phyloP scores from a whole-genome alignment of 1,284 basidiomycete species.

The Fomitopsis pinicola region DNA sequence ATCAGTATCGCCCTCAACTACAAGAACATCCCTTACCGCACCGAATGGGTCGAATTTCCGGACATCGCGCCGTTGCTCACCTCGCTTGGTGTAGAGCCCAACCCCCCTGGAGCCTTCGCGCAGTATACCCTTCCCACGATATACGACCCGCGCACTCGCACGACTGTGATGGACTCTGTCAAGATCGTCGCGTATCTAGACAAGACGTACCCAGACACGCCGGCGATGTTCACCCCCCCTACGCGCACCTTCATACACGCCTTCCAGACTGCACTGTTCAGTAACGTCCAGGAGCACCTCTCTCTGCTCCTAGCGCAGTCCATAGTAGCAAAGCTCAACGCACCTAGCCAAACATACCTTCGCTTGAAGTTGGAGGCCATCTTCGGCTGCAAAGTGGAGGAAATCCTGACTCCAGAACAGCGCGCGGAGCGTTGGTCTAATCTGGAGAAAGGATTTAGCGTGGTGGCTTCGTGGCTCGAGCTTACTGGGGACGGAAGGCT shows the following conservation, averaged over 20 bases:
- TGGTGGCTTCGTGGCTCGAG: slow-evolving; percentile 15
- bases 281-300: too few species aligned
- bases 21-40: slow-evolving; percentile 25
- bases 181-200: slow-evolving; percentile 32
- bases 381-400: slow-evolving; percentile 16
- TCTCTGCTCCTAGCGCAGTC: too few species aligned
- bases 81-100: not conserved
- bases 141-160: slow-evolving; percentile 22
- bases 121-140: slow-evolving; percentile 23
- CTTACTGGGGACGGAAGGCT: slow-evolving; percentile 10
- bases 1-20: slow-evolving; percentile 23
- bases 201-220: slow-evolving; percentile 27
- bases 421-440: slow-evolving; percentile 13
- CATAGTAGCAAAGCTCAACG: not conserved
- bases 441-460: slow-evolving; percentile 10
- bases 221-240: slow-evolving; percentile 18
- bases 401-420: slow-evolving; percentile 10
- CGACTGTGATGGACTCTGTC: slow-evolving; percentile 26
- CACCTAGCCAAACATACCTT: slow-evolving; percentile 17
- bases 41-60: slow-evolving; percentile 28
- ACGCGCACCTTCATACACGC: slow-evolving; percentile 28
- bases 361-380: slow-evolving; percentile 15
- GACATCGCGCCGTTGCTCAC: slow-evolving; percentile 20
- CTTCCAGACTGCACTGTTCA: slow-evolving; percentile 19
- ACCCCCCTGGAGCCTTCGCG: not conserved